Conservation (phyloP, 169 alveolate genomes). For the Eimeria maxima region DNA sequence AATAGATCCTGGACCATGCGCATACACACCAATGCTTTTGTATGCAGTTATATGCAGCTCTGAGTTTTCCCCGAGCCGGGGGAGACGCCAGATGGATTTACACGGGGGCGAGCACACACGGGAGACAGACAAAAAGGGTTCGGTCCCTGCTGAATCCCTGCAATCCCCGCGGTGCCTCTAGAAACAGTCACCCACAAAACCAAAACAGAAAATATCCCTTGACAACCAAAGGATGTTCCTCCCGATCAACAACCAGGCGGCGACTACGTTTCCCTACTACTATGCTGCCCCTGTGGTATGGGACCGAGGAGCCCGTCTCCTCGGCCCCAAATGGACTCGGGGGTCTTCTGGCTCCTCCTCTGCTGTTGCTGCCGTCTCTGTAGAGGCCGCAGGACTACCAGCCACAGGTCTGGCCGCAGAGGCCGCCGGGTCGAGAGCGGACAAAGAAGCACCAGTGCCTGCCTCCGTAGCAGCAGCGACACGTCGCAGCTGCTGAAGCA, state of each 20-base stretch:
- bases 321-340: constrained; percentile 61
- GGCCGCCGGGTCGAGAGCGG: no score
- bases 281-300: neutral
- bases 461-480: constrained; percentile 3
- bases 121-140: neutral
- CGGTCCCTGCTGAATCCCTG: neutral
- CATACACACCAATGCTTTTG: neutral
- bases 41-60: neutral
- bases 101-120: neutral
- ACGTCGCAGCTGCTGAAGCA: constrained; percentile 48
- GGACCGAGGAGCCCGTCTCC: constrained; percentile 10
- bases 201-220: neutral
- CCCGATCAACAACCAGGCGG: neutral
- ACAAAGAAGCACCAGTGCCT: neutral
- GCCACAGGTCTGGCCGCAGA: neutral
- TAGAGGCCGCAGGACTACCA: neutral
- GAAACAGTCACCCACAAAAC: neutral
- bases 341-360: constrained; percentile 43
- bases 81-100: neutral
- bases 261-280: neutral
- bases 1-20: neutral
- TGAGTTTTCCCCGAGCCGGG: neutral
- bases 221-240: neutral
- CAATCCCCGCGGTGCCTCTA: neutral
- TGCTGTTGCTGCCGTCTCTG: constrained; percentile 37